phyloP scores from a whole-genome alignment of 768 basidiomycete species.

The Tylopilus sp. region DNA sequence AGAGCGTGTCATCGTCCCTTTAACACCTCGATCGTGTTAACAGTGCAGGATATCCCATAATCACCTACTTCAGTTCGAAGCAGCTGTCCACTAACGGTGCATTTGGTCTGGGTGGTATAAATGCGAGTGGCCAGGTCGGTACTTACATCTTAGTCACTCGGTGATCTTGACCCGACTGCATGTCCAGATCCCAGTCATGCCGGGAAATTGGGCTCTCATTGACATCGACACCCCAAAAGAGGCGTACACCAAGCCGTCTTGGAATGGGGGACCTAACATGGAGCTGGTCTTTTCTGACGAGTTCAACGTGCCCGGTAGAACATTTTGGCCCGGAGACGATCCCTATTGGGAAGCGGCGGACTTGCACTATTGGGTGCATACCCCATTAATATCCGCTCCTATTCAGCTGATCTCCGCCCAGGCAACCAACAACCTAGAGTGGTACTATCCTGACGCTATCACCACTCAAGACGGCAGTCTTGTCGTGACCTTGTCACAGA shows the following conservation, averaged over 20 bases:
- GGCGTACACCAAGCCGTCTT: conserved; percentile 50
- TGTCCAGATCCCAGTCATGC: conserved; percentile 51
- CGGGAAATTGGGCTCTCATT: conserved; percentile 54
- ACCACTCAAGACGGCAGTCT: conserved; percentile 51
- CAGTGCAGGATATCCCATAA: conserved; percentile 44
- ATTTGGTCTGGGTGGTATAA: conserved; percentile 69
- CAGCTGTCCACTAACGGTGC: conserved; percentile 36
- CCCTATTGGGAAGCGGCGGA: conserved; percentile 73
- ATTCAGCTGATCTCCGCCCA: conserved; percentile 26
- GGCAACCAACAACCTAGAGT: conserved; percentile 53
- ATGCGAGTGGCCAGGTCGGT: conserved; percentile 66
- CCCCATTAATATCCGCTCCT: conserved; percentile 26
- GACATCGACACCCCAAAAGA: conserved; percentile 58
- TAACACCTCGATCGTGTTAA: neutral
- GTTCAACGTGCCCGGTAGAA: conserved; percentile 70
- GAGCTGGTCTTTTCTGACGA: conserved; percentile 77
- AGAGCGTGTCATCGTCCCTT: neutral
- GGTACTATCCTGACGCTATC: conserved; percentile 50
- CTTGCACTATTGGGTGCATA: conserved; percentile 40
- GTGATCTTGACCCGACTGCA: neutral
- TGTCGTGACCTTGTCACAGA: conserved; percentile 47
- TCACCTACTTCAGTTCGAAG: conserved; percentile 34
- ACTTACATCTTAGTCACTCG: neutral
- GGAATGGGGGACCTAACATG: conserved; percentile 54
- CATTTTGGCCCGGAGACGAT: conserved; percentile 81